Evolutionary conservation across 768 basidiomycete species (phyloP), one percentile per base, ranked within the genome.

Genomic region (Ramaria rubella): DNA sequence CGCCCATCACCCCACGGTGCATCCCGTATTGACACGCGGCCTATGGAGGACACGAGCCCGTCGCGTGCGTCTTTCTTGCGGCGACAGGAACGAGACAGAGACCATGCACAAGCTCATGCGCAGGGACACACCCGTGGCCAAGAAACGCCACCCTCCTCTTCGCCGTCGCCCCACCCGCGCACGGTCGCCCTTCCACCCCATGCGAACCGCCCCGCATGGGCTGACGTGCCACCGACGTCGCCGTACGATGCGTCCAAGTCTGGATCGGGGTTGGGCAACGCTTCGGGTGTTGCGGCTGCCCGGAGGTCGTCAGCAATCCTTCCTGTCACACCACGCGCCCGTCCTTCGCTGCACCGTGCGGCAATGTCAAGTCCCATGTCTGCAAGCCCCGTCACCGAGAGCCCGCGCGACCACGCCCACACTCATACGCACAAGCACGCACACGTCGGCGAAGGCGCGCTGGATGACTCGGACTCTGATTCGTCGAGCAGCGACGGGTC

Each of bases 401-500:
- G 23, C 23, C 3, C 14, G 14, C 29, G 45, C 3, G 15, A 27
- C 15, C 12, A 4, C 29, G n/a, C n/a, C n/a, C n/a, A n/a, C n/a
- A n/a, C n/a, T n/a, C n/a, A n/a, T n/a, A n/a, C n/a, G n/a, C 26
- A 9, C 36, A 21, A 48, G 46, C 52, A 40, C 29, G 24, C 38
- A 1, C 82, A 88, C 62, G 80, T 85, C 11, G 88, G 88, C 4
- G 89, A 90, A 63, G 87, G 88, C 26, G 86, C 84, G 1, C 69
- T 91, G 3, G 85, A 86, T 57, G 87, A 89, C 63, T 89, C 86
- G 0, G 87, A 89, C 69, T 87, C 86, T 1, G n/a, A n/a, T n/a
- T n/a, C n/a, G n/a, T n/a, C n/a, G n/a, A n/a, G n/a, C n/a, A 30
- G 46, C 46, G 27, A 17, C 24, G 46, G n/a, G 11, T 48, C 46